Evolutionary conservation across 1,139 yeast genomes (phyloP).

Genomic region (Yamadazyma epiphylla): DNA sequence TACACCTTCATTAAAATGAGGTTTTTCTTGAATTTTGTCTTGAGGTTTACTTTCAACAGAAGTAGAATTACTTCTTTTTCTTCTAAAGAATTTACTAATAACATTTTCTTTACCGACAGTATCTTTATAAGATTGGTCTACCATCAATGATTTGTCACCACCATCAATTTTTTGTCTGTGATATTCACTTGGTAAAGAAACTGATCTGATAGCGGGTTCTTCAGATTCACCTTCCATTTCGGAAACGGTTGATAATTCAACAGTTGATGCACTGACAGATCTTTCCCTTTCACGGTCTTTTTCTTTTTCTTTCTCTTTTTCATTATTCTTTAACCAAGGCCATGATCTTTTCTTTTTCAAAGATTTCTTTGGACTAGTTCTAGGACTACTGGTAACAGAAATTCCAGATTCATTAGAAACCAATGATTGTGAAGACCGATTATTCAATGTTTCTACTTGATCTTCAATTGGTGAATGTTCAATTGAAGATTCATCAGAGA

Average conservation of each 20-base stretch:
- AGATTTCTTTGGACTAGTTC: conserved; percentile 9
- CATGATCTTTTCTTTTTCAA: conserved; percentile 15
- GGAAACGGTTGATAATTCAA: conserved; percentile 11
- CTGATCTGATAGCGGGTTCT: conserved; percentile 9
- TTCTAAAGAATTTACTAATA: conserved; percentile 42
- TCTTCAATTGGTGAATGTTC: conserved; percentile 8
- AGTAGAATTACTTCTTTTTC: conserved; percentile 23
- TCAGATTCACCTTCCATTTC: conserved; percentile 5
- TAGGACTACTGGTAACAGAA: conserved; percentile 4
- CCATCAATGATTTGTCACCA: neutral
- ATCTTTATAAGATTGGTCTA: neutral
- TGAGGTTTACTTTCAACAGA: conserved; percentile 2
- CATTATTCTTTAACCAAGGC: conserved; percentile 13
- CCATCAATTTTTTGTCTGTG: conserved; percentile 2
- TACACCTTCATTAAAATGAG: conserved; percentile 17
- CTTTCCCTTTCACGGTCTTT: conserved; percentile 6
- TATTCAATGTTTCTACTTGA: conserved; percentile 3
- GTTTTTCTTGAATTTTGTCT: conserved; percentile 1
- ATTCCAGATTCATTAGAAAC: conserved; percentile 9
- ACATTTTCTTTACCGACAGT: conserved; percentile 35
- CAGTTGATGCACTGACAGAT: conserved; percentile 12
- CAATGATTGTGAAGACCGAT: conserved; percentile 9
- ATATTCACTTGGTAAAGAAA: conserved; percentile 13
- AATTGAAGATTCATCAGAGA: conserved; percentile 13
- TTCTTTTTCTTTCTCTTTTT: conserved; percentile 4